phyloP scores from a whole-genome alignment of 176 grass and related monocot species.

The Bromus sterilis region DNA sequence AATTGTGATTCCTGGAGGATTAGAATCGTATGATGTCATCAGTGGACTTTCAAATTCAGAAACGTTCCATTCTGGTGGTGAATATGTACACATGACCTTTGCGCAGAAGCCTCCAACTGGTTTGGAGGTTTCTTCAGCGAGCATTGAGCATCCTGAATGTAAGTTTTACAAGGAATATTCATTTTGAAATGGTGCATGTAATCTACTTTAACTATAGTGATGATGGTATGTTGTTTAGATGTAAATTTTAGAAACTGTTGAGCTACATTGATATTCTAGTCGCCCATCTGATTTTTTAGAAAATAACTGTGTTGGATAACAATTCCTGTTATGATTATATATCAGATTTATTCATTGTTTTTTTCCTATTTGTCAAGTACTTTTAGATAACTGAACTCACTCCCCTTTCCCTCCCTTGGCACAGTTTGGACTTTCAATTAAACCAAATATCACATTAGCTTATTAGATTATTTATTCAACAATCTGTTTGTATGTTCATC shows the following conservation, averaged over 20 bases:
- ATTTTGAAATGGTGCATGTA: conserved; percentile 10
- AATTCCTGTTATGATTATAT: neutral
- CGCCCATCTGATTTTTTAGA: neutral
- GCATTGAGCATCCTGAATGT: conserved; percentile 11
- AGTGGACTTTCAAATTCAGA: conserved; percentile 21
- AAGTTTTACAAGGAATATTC: conserved; percentile 3
- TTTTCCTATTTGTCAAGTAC: too few species aligned
- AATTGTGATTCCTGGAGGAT: conserved; percentile 7
- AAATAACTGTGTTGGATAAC: neutral
- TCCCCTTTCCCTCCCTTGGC: too few species aligned
- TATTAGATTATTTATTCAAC: too few species aligned
- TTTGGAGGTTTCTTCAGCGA: conserved; percentile 31
- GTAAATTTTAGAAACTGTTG: neutral
- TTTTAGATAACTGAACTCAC: too few species aligned
- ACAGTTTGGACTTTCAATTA: too few species aligned
- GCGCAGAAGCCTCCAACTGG: conserved; percentile 43
- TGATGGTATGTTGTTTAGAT: neutral
- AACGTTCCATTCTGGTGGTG: conserved; percentile 10
- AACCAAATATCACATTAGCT: too few species aligned
- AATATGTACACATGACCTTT: conserved; percentile 51
- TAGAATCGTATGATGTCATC: neutral
- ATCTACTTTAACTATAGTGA: neutral
- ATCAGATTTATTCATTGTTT: too few species aligned
- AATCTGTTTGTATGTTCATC: too few species aligned
- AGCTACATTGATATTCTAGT: neutral